These are phyloP conservation scores for Chenopodium suecicum DNA, from an alignment of 148 eudicot species.

Conservation along the genomic window DNA sequence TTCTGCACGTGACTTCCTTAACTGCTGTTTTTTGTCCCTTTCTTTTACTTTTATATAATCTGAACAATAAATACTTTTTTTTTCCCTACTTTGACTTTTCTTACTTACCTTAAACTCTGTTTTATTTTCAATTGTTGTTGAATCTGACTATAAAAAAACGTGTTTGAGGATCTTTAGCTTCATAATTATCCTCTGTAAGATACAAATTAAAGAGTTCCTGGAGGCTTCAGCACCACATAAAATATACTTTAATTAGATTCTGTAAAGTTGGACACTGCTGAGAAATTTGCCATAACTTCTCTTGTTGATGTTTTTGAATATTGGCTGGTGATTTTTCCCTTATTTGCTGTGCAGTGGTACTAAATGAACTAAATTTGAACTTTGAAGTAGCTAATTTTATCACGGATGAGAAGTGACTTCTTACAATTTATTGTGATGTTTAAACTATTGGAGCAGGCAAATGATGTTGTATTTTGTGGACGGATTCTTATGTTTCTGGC, in stretches of 20 bases:
- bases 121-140: too few relatives aligned
- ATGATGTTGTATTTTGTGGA: constrained; percentile 97
- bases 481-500: constrained; percentile 98
- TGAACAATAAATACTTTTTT: too few relatives aligned
- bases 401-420: neutral
- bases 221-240: neutral
- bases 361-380: neutral
- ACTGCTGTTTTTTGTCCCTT: too few relatives aligned
- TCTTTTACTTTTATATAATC: too few relatives aligned
- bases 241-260: neutral
- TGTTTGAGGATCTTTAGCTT: too few relatives aligned
- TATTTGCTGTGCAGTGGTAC: neutral
- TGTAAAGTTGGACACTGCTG: neutral
- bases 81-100: too few relatives aligned
- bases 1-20: neutral
- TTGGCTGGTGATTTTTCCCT: neutral
- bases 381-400: neutral
- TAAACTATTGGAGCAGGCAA: constrained; percentile 57
- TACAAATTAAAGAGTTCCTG: neutral
- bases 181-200: too few relatives aligned
- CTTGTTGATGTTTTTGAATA: neutral
- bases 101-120: too few relatives aligned
- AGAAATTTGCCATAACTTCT: neutral
- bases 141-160: too few relatives aligned
- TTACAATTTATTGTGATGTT: neutral